Conservation (phyloP, 495 filamentous ascomycete species). For the Penicillium ochrochloron region DNA sequence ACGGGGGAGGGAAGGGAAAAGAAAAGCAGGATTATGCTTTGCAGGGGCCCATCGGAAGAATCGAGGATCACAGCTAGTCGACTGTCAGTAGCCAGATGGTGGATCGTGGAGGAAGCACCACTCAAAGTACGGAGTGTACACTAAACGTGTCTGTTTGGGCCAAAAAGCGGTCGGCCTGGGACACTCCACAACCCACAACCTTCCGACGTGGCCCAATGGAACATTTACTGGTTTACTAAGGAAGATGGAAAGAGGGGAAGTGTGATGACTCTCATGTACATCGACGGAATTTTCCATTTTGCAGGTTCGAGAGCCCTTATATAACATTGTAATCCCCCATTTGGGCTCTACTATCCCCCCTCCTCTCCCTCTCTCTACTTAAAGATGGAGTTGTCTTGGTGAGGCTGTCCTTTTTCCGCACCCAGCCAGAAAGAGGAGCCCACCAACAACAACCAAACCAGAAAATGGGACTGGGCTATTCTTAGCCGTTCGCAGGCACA, state of each 20-base stretch:
- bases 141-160: not conserved
- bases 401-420: constrained; percentile 13
- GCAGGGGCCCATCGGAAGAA: constrained; percentile 4
- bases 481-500: constrained; percentile 13
- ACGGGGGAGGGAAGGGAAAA: not conserved
- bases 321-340: not conserved
- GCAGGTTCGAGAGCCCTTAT: not conserved
- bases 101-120: constrained; percentile 13
- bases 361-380: not conserved
- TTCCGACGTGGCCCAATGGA: constrained; percentile 30
- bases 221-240: not conserved
- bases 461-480: constrained; percentile 14
- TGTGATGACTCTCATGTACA: constrained; percentile 14
- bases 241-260: constrained; percentile 5
- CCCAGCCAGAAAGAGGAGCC: constrained; percentile 5
- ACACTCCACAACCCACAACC: constrained; percentile 11
- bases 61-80: not conserved
- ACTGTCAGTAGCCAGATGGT: not conserved
- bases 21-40: constrained; percentile 1
- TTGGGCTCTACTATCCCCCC: not conserved
- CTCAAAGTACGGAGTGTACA: not conserved
- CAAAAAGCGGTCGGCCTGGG: constrained; percentile 24
- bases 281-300: not conserved
- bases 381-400: constrained; percentile 14
- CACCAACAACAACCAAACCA: not conserved